Base-by-base conservation (phyloP, 2,329 filamentous ascomycete species). In the Fusarium proliferatum region DNA sequence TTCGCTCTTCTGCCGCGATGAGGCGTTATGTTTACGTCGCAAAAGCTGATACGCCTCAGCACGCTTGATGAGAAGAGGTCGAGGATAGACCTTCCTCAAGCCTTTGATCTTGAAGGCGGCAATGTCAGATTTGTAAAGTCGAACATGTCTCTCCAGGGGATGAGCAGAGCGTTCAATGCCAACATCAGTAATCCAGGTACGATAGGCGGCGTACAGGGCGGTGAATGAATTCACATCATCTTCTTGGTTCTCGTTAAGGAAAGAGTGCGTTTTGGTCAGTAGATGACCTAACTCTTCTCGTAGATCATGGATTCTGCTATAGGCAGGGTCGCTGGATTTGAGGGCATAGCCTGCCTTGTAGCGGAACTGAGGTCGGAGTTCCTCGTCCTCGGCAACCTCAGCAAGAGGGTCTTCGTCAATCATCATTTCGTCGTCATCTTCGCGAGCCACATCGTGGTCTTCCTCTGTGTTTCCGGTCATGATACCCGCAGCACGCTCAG, bases 211-310 rank as follows among this genome's bases (percentile, higher is more conserved):
- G 82, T 97, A 99, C 5, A 99, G 84, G 2, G 95, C 91, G 30
- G 95, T 97, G 83, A 99, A 99, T 82, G 95, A 98, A 21, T 93
- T 91, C 2, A 99, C 96, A 80, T 99, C 96, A 79, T 99, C 96
- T 80, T 98, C 94, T 80, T 97, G 95, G 69, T 96, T 91, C 69
- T 90, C 85, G 23, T 90, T 92, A 66, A 99, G 85, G 84, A 98
- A 99, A 4, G 87, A 84, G 82, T 99, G 97, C 2, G 97, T 94
- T 61, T 89, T 89, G 72, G 96, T 96, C 30, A 99, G 85, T 2
- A 96, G 88, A 76, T 91, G 88, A 10, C 97, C 96, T 39, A 97
- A 89, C 56, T 92, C 88, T 69, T 96, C 92, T 41, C 96, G 93
- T 52, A 97, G 87, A 41, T 90, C 87, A 78, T 99, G 96, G 21